Base-by-base conservation (phyloP, 176 grass and related monocot species). In the Canna indica region DNA sequence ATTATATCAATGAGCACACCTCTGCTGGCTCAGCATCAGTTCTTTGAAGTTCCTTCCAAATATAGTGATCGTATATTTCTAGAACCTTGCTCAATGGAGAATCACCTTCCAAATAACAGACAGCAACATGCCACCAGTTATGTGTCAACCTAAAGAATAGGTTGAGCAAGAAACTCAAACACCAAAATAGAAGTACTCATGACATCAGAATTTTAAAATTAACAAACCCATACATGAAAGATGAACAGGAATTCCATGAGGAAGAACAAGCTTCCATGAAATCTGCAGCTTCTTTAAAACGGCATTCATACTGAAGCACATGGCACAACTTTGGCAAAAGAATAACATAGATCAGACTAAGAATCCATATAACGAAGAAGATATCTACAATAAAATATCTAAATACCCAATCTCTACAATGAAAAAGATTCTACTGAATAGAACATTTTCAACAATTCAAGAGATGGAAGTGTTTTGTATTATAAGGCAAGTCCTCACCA, bases 61-160 rank as follows among this genome's bases (percentile, higher is more conserved):
- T 85, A 78, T 72, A 74, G 30, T 80, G 33, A 82, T 91, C 84
- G 72, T 91, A 91, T 47, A 85, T 36, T 64, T 91, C 88, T 33
- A 91, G 53, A 75, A 91, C 84, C 77, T 81, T 91, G 1, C 16
- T 4, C 39, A 84, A 54, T 75, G 84, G 81, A 11, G 76, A 65
- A 85, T 85, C 82, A 73, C 79, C 82, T 91, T 91, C 88, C 52
- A 91, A 73, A 76, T 91, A 91, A 82, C 88, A 91, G 76, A 91
- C 73, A 72, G 81, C 82, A 11, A 91, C 73, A 69, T 91, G 88
- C 85, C 88, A 91, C 84, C 85, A 91, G 52, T 91, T 91, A 65
- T 91, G 88, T 28, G 85, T 91, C 31, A 80, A 52, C 82, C 88
- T 91, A 42, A 3, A 71, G 17, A 29, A 57, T 47, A 26, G 7